Base-by-base conservation (phyloP, 495 filamentous ascomycete genomes). In the Aspergillus coremiiformis region DNA sequence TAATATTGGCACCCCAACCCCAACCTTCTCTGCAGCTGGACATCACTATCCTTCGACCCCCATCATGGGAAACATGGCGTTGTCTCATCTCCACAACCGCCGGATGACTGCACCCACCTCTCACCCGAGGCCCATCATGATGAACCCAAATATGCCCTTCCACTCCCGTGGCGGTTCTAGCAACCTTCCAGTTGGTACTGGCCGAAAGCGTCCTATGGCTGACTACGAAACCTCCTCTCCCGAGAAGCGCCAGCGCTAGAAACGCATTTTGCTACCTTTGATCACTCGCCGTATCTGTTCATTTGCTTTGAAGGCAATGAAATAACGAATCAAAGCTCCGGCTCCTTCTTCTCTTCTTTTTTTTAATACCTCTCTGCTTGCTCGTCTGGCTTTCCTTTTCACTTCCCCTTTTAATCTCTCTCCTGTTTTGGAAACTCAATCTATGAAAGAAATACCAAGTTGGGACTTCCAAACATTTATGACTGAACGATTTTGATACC, bases 81-180 rank as follows among this genome's bases (percentile, higher is more conserved):
- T 17, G 21, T 27, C 48, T 2, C 27, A 42, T 5, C 9, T 51
- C n/a, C 37, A 44, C 23, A 21, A 17, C 14, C 39, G 30, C 39
- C 49, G 39, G 9, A 44, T 44, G 37, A 30, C 49, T 17, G 29
- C 43, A 8, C 42, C 51, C n/a, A 24, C 33, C n/a, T 48, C 51
- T 19, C 21, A 52, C 30, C 22, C 39, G 6, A 22, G 20, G 20
- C 27, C 49, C 17, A 15, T 43, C 12, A 35, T 30, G 27, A 14
- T 19, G 6, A 32, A 23, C 24, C 20, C 29, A 23, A 14, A 41
- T 7, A 19, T 20, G 15, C 23, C 35, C 6, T 47, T 22, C 11
- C 21, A 33, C 27, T 2, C 26, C 5, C 27, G 22, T 21, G 27
- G 27, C 7, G 17, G 20, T 20, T 20, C 37, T 10, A 14, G 17